Evolutionary conservation across 306 rosid genomes (phyloP).

Genomic region (Rubus idaeus): DNA sequence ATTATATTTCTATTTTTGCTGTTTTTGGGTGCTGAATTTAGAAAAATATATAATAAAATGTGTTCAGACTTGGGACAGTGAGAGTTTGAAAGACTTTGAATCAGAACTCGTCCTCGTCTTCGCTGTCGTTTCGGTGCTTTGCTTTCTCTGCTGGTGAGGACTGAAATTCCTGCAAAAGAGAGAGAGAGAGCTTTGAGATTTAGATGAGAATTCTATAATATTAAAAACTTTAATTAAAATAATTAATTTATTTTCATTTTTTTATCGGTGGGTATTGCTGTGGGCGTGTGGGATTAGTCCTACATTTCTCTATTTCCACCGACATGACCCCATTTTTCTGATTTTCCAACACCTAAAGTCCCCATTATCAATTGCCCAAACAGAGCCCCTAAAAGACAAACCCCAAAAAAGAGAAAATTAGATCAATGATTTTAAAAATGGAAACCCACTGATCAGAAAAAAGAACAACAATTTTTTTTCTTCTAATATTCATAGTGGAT

Average conservation of each 20-base stretch:
- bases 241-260: background rate
- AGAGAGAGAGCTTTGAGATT: slow-evolving; percentile 33
- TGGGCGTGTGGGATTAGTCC: slow-evolving; percentile 22
- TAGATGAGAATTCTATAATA: slow-evolving; percentile 29
- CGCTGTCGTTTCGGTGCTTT: slow-evolving; percentile 20
- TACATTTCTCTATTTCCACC: slow-evolving; percentile 44
- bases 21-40: background rate
- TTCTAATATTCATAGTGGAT: too few relatives aligned
- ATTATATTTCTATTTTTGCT: slow-evolving; percentile 1
- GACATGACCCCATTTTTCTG: slow-evolving; percentile 32
- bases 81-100: slow-evolving; percentile 24
- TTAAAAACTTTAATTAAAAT: background rate
- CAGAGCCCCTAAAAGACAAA: background rate
- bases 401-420: background rate
- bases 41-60: background rate
- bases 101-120: slow-evolving; percentile 22
- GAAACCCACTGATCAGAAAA: too few relatives aligned
- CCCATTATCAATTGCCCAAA: slow-evolving; percentile 6
- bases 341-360: slow-evolving; percentile 15
- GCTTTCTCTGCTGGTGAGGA: slow-evolving; percentile 3
- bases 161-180: background rate
- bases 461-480: too few relatives aligned
- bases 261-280: slow-evolving; percentile 3
- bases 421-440: too few relatives aligned
- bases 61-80: slow-evolving; percentile 21